Conservation (phyloP, 305 asterid species). For the Solanum hybrid region DNA sequence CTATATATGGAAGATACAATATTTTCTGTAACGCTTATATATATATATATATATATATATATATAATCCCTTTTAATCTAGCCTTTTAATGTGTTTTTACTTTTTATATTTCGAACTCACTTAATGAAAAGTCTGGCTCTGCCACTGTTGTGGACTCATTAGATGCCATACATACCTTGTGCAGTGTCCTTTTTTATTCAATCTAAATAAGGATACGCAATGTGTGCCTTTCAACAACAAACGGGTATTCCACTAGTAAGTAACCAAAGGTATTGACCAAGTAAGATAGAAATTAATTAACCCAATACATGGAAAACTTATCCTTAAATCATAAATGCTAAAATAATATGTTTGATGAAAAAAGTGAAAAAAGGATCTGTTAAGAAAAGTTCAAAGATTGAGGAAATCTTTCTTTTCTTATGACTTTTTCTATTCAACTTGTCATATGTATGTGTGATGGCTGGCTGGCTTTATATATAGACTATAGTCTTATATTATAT, state of each 20-base stretch:
- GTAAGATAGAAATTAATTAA: background rate
- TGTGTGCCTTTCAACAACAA: conserved; percentile 26
- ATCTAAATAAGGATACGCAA: conserved; percentile 47
- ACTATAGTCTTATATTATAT: background rate
- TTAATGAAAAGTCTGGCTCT: too few species aligned
- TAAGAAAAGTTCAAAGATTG: conserved; percentile 48
- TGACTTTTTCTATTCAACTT: conserved; percentile 32
- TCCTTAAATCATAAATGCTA: conserved; percentile 19
- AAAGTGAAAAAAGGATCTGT: conserved; percentile 30
- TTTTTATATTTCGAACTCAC: too few species aligned
- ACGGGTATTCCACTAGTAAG: background rate
- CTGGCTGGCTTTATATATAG: conserved; percentile 6
- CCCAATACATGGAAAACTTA: conserved; percentile 40
- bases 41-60: too few species aligned
- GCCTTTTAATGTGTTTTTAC: background rate
- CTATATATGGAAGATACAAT: background rate
- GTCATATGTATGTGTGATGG: conserved; percentile 26
- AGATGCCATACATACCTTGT: conserved; percentile 20
- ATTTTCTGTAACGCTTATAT: too few species aligned
- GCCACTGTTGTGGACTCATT: background rate
- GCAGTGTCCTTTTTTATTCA: conserved; percentile 46
- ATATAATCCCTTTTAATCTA: too few species aligned
- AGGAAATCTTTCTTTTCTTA: conserved; percentile 40
- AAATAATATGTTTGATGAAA: conserved; percentile 2
- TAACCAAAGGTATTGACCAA: background rate